Evolutionary conservation across 306 rosid genomes (phyloP), one percentile per base, ranked within the genome.

Genomic region (Myrica gale): DNA sequence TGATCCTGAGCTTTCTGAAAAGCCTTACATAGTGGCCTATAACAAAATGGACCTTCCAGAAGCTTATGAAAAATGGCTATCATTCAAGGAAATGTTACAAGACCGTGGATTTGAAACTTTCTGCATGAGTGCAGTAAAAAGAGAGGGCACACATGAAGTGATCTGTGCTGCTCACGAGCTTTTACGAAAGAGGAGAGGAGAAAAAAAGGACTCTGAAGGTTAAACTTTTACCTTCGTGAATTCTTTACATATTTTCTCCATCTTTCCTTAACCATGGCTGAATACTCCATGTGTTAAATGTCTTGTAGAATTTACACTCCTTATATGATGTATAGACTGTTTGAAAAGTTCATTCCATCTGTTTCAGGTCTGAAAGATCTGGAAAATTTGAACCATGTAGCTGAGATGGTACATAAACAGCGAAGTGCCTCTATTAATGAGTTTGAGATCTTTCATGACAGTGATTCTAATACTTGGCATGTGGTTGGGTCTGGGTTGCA

Each of bases 11-110:
- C 82, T 92, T 73, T 88, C 97, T 77, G 97, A 90, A 81, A 95
- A 95, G 85, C 96, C 96, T 81, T 95, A 73, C 79, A 58, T 95
- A 57, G 97, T 95, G 78, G 96, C 93, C 45, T 92, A 84, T 77
- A 92, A 95, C 81, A 92, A 95, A 80, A 92, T 95, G 97, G 99
- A 95, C 82, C 97, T 92, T 84, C 97, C 93, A n/a, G 99, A 95
- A 84, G 97, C 93, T 54, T 81, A 82, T 72, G 91, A 90, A 81
- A 90, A 86, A 76, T 95, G 97, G 97, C 81, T 83, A 71, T 88
- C 87, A 50, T 95, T 92, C 88, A 89, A 86, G 86, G 86, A 86
- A 74, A 88, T 55, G 78, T 82, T 95, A 67, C 87, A 87, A 83
- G 87, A 89, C 74, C 87, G 67, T 3, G 98, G 97, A 79, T 78